Percentiles rank a stretch among this genome's conserved stretches.
These are phyloP conservation scores for Lipomyces orientalis DNA, from an alignment of 805 yeast species.

Conservation along the genomic window DNA sequence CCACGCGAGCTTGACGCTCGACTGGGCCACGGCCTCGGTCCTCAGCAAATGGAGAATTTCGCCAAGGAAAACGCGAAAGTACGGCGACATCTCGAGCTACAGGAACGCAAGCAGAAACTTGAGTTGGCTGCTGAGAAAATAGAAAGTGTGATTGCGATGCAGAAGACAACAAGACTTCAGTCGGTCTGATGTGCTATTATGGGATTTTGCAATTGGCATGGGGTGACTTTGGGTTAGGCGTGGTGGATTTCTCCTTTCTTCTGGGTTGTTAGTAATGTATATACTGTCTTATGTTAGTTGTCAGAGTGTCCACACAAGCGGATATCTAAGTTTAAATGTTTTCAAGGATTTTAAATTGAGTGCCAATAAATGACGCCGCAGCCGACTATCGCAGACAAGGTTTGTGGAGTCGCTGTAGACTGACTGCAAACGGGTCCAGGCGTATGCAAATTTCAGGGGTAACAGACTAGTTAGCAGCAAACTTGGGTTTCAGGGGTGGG, in stretches of 20 bases:
- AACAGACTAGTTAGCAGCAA: too few species aligned
- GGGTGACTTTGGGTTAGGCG: not conserved
- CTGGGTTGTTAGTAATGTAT: not conserved
- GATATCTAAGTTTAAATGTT: too few species aligned
- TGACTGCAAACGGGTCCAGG: too few species aligned
- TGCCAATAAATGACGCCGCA: too few species aligned
- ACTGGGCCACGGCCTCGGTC: slow-evolving; percentile 64
- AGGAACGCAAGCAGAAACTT: slow-evolving; percentile 86
- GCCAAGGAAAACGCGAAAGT: slow-evolving; percentile 95
- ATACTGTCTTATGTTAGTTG: not conserved
- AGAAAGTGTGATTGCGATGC: slow-evolving; percentile 78
- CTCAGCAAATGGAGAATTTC: slow-evolving; percentile 81
- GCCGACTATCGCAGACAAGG: too few species aligned
- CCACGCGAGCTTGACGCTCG: slow-evolving; percentile 89
- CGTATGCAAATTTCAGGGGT: too few species aligned
- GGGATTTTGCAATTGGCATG: not conserved
- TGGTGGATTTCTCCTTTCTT: not conserved
- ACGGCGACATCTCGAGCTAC: slow-evolving; percentile 88
- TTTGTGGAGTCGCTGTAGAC: too few species aligned
- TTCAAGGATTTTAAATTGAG: too few species aligned
- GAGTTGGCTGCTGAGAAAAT: slow-evolving; percentile 84
- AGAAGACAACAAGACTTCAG: slow-evolving; percentile 44
- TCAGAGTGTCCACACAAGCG: too few species aligned
- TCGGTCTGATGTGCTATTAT: not conserved
- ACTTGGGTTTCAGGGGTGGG: too few species aligned